Evolutionary conservation across 2,329 filamentous ascomycete species (phyloP).

Genomic region (Alternaria tenuissima): DNA sequence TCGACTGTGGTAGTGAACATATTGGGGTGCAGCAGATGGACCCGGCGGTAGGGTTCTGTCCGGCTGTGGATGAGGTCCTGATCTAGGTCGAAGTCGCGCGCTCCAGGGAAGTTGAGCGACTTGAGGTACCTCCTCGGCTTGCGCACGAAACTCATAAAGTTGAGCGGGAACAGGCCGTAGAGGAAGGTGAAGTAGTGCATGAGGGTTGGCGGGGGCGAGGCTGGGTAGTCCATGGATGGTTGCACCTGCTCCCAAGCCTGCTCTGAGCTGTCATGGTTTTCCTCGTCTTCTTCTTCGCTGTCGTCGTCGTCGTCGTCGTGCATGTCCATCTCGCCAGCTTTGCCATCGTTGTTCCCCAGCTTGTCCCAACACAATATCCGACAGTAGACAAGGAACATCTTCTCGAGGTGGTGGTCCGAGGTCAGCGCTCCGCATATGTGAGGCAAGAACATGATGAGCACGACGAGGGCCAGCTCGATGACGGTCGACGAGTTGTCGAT

Average conservation of each 20-base stretch:
- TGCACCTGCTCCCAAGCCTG: constrained; percentile 70
- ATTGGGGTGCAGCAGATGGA: constrained; percentile 82
- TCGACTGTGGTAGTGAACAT: constrained; percentile 83
- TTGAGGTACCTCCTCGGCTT: constrained; percentile 82
- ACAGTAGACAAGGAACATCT: constrained; percentile 82
- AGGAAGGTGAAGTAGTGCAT: constrained; percentile 81
- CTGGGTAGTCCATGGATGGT: constrained; percentile 66
- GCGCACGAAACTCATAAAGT: constrained; percentile 85
- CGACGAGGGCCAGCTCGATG: constrained; percentile 77
- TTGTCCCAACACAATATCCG: constrained; percentile 81
- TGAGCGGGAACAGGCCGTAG: constrained; percentile 84
- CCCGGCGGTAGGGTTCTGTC: constrained; percentile 76
- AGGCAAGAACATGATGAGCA: constrained; percentile 81
- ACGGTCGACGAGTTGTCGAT: constrained; percentile 79
- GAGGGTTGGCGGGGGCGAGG: constrained; percentile 68
- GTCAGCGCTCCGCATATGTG: constrained; percentile 79
- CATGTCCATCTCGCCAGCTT: constrained; percentile 9
- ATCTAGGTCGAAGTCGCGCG: constrained; percentile 79
- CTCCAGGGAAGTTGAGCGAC: constrained; percentile 72
- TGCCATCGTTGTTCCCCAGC: constrained; percentile 46
- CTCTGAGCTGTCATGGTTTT: constrained; percentile 34
- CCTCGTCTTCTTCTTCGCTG: constrained; percentile 53
- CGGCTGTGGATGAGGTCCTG: constrained; percentile 78
- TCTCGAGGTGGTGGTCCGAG: constrained; percentile 67
- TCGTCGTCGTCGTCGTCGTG: constrained; percentile 42